Conservation (phyloP, 257 asterid genomes). For the Misopates orontium region DNA sequence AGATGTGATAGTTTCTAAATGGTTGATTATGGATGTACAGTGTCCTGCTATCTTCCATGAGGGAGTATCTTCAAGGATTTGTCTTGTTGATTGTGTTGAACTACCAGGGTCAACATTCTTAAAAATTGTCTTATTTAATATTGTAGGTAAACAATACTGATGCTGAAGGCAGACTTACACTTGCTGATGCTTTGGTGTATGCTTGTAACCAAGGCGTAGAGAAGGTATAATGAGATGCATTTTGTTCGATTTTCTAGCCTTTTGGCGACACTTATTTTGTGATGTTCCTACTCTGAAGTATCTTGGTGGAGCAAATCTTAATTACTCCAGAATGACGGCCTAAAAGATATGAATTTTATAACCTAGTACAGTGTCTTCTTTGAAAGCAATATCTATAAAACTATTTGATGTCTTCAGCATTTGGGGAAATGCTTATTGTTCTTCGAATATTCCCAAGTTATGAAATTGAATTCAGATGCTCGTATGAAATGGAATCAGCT, state of each 20-base stretch:
- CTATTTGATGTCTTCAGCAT: not conserved
- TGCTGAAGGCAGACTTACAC: constrained; percentile 98
- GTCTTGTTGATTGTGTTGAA: no score
- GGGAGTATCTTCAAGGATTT: no score
- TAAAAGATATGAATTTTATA: not conserved
- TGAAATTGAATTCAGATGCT: not conserved
- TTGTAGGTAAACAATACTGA: constrained; percentile 93
- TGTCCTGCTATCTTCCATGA: no score
- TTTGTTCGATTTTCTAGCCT: constrained; percentile 9
- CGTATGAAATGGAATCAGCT: not conserved
- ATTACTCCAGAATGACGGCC: not conserved
- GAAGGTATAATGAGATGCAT: constrained; percentile 56
- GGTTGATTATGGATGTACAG: no score
- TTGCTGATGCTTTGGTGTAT: constrained; percentile 94
- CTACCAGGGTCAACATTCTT: not conserved
- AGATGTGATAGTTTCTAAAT: no score
- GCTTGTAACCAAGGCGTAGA: constrained; percentile 97
- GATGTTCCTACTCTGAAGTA: not conserved
- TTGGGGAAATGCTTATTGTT: no score
- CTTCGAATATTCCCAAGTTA: not conserved
- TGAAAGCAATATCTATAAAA: not conserved
- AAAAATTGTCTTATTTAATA: constrained; percentile 10
- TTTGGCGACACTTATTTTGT: not conserved
- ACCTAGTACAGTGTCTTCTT: not conserved
- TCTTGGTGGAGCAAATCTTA: not conserved